These are phyloP conservation scores for Penicillium nucicola DNA, from an alignment of 495 filamentous ascomycete genomes.

Conservation along the genomic window DNA sequence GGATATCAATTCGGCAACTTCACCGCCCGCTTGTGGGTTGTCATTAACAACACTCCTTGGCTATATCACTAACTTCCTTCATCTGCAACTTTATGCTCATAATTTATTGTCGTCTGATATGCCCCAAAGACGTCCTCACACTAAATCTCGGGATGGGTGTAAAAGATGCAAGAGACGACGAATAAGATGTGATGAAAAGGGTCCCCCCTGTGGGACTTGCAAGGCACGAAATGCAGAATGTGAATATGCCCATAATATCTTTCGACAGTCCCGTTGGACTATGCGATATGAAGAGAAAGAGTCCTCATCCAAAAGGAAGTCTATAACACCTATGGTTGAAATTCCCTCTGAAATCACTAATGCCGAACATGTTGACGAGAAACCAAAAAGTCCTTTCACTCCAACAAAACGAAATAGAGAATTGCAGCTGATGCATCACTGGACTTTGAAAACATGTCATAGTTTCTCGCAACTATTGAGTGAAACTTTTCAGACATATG, in stretches of 20 bases:
- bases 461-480: not conserved
- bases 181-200: conserved; percentile 22
- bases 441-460: not conserved
- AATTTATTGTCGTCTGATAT: conserved; percentile 1
- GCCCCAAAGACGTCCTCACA: conserved; percentile 16
- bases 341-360: not conserved
- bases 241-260: not conserved
- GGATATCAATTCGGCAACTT: not conserved
- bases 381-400: not conserved
- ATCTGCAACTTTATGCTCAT: not conserved
- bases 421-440: conserved; percentile 3
- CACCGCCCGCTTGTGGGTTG: no score
- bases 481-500: not conserved
- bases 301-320: not conserved
- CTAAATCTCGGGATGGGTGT: conserved; percentile 18
- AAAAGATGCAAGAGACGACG: conserved; percentile 19
- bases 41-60: no score
- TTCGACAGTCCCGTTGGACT: not conserved
- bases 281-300: not conserved
- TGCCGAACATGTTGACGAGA: not conserved
- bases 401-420: not conserved
- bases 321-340: not conserved
- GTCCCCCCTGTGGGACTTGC: conserved; percentile 15
- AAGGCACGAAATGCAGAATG: conserved; percentile 6
- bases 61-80: not conserved